Evolutionary conservation across 139 green algal species (phyloP).

Genomic region (Pseudopediastrum boryanum): DNA sequence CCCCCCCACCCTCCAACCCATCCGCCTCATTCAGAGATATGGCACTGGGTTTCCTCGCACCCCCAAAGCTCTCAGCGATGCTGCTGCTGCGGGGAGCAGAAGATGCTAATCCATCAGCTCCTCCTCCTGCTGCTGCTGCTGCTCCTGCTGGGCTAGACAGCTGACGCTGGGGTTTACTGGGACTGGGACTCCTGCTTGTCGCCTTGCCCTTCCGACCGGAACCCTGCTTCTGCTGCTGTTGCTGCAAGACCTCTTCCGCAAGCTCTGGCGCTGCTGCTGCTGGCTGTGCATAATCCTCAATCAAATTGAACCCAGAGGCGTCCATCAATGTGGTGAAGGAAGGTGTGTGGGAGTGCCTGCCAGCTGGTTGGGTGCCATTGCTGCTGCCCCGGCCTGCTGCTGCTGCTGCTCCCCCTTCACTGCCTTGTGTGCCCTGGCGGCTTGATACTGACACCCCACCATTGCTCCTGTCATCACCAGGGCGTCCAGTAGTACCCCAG

Average conservation of each 20-base stretch:
- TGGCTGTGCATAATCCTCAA: conserved; percentile 37
- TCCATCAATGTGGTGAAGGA: conserved; percentile 34
- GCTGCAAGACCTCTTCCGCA: background rate
- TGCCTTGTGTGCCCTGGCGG: background rate
- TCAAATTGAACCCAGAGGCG: conserved; percentile 28
- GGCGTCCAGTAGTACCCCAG: too few relatives aligned
- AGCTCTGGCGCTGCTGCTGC: background rate
- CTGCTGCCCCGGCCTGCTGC: background rate
- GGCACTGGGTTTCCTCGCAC: too few relatives aligned
- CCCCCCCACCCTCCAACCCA: too few relatives aligned
- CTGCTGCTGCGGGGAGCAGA: too few relatives aligned
- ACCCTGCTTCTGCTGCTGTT: background rate
- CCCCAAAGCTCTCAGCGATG: too few relatives aligned
- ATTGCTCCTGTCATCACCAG: too few relatives aligned
- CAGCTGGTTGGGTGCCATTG: background rate
- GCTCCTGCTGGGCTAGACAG: conserved; percentile 2
- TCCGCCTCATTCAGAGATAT: too few relatives aligned
- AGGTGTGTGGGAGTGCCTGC: conserved; percentile 8
- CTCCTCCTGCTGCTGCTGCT: too few relatives aligned
- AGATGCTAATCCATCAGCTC: too few relatives aligned
- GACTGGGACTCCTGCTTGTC: background rate
- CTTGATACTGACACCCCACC: too few relatives aligned
- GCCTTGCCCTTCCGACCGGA: background rate
- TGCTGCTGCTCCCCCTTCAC: conserved; percentile 9
- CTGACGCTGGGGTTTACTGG: background rate